Conservation (phyloP, 2,329 filamentous ascomycete species). For the Botryotinia narcissicola region DNA sequence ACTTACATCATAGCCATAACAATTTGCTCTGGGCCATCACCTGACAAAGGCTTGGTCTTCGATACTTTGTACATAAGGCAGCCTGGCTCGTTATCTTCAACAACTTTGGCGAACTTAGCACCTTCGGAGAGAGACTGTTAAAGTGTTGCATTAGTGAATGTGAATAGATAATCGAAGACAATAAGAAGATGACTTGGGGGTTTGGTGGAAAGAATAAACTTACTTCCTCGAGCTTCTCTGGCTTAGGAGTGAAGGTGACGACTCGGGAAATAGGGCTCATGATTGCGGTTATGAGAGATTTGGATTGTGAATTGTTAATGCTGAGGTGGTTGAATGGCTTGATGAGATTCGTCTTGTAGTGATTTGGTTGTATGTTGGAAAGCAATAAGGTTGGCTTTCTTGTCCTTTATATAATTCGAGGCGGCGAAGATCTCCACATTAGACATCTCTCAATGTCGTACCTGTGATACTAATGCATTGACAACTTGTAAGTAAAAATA, state of each 20-base stretch:
- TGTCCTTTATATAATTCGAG: conserved; percentile 2
- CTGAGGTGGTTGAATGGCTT: not conserved
- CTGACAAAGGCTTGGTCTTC: not conserved
- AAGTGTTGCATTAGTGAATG: not conserved
- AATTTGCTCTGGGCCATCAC: conserved; percentile 14
- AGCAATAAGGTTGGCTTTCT: not conserved
- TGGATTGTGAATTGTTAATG: not conserved
- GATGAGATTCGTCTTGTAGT: not conserved
- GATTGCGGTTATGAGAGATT: not conserved
- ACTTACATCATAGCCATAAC: conserved; percentile 10
- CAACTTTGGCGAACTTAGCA: not conserved
- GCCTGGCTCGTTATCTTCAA: conserved; percentile 1
- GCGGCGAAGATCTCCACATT: not conserved
- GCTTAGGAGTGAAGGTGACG: conserved; percentile 14
- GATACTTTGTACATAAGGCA: conserved; percentile 10
- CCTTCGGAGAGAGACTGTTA: not conserved
- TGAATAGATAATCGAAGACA: not conserved
- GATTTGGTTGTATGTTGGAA: not conserved
- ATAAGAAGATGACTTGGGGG: not conserved
- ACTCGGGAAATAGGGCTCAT: not conserved
- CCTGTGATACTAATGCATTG: not conserved
- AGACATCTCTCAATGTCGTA: not conserved
- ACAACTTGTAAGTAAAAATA: not conserved
- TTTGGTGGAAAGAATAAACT: not conserved
- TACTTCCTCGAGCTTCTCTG: not conserved